Base-by-base conservation (phyloP, 768 basidiomycete genomes). In the Leucogyrophana mollusca region DNA sequence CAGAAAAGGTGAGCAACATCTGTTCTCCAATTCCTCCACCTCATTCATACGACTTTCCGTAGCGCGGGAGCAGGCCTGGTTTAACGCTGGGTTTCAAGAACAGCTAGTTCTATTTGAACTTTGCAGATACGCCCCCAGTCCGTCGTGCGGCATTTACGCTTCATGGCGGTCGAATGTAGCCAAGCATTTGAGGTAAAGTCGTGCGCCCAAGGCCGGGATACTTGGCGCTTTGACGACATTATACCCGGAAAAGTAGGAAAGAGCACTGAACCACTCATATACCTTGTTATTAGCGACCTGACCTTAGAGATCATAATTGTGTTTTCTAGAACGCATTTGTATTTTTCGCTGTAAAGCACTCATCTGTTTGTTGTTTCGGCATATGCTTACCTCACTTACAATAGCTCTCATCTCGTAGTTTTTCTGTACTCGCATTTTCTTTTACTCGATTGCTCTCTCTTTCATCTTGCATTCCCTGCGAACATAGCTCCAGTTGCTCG, bases 31-130 rank as follows among this genome's bases (percentile, higher is more conserved):
- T 48, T 10, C 47, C 16, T 40, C 52, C 16, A 34, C 17, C 16
- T 30, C 30, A 25, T 46, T 52, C 21, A 51, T 33, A 36, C 40
- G 9, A 4, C 20, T 50, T 13, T 27, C 6, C 24, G 51, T 41
- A 88, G 86, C 79, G 39, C 83, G 86, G 40, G 81, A 86, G 63
- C 84, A 87, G 57, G 85, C 87, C 43, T 88, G 86, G 85, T 77
- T 80, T 50, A 85, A 80, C 51, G 77, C 83, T n/a, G 87, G 86
- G 35, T 88, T 89, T 64, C 80, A 85, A 47, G 84, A 87, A 66
- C 87, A 90, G 55, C 76, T 90, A 21, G 80, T 87, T 25, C 68
- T 90, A 38, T 89, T 86, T 45, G 84, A 84, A 56, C 71, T 88
- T 24, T 89, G 87, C 61, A 73, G 74, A 61, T 89, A 88, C 50